Conservation (phyloP, 192 early-diverging fungal species). For the Obelidium mucronatum region DNA sequence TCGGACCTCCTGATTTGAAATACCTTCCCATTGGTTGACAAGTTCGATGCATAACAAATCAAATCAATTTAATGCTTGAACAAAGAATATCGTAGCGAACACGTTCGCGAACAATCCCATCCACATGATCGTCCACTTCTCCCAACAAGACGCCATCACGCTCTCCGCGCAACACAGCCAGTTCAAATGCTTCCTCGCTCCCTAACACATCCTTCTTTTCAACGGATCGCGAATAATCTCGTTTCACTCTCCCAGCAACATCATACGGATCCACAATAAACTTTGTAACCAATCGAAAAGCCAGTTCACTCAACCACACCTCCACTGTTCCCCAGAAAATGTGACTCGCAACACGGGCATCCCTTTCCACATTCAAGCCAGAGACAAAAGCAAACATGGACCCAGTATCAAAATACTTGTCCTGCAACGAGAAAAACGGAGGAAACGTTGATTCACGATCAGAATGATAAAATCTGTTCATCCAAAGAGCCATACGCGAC, state of each 20-base stretch:
- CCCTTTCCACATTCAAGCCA: neutral
- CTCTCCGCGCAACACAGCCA: neutral
- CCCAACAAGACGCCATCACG: slow-evolving; percentile 13
- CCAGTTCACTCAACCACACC: slow-evolving; percentile 21
- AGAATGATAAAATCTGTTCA: neutral
- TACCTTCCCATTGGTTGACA: too few species aligned
- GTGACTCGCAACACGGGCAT: neutral
- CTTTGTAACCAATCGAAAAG: slow-evolving; percentile 29
- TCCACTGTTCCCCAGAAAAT: neutral
- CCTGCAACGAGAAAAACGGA: neutral
- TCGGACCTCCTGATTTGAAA: too few species aligned
- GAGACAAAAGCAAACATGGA: neutral
- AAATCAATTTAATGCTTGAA: too few species aligned
- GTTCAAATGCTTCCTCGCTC: neutral
- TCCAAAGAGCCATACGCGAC: neutral
- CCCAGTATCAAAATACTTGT: too few species aligned
- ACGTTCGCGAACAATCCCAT: too few species aligned
- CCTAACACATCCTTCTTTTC: neutral
- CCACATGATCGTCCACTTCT: slow-evolving; percentile 23
- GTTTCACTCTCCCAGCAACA: slow-evolving; percentile 19
- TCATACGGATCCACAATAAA: slow-evolving; percentile 44
- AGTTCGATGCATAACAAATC: too few species aligned
- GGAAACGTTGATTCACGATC: neutral
- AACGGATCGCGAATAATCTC: neutral
- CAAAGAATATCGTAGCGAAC: too few species aligned